A percentile compares a stretch with the other conserved stretches of the same genome.
Evolutionary conservation across 202 grass and related monocot genomes (phyloP).

Genomic region (Setaria italica): DNA sequence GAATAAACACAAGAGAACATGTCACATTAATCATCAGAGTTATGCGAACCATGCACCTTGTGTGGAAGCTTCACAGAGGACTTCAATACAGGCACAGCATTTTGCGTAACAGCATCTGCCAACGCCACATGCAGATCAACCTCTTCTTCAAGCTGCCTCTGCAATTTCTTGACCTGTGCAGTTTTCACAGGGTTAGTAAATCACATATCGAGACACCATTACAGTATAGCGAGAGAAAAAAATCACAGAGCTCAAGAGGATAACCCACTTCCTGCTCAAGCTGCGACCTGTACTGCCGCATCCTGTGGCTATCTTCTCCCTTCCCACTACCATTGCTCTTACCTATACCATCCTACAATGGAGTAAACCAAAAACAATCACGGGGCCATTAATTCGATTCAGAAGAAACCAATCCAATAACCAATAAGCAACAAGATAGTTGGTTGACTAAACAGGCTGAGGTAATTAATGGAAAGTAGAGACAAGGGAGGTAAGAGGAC

Average conservation of each 20-base stretch:
- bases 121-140: slow-evolving; percentile 74
- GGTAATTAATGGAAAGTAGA: slow-evolving; percentile 27
- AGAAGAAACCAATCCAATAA: neutral
- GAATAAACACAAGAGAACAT: slow-evolving; percentile 10
- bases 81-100: slow-evolving; percentile 50
- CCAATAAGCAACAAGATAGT: slow-evolving; percentile 56
- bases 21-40: neutral
- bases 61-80: slow-evolving; percentile 76
- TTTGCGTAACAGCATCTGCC: slow-evolving; percentile 64
- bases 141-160: slow-evolving; percentile 87
- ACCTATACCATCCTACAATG: slow-evolving; percentile 59
- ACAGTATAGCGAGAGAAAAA: neutral
- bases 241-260: slow-evolving; percentile 9
- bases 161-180: slow-evolving; percentile 74
- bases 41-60: slow-evolving; percentile 51
- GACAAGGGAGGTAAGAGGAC: slow-evolving; percentile 39
- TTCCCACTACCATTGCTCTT: slow-evolving; percentile 54
- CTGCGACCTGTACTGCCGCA: slow-evolving; percentile 63
- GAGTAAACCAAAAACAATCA: slow-evolving; percentile 39
- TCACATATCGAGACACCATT: neutral
- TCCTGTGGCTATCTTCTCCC: slow-evolving; percentile 52
- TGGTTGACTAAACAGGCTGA: slow-evolving; percentile 47
- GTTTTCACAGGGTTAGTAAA: slow-evolving; percentile 8
- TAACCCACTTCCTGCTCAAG: slow-evolving; percentile 75
- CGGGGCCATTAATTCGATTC: slow-evolving; percentile 23